Conservation (phyloP, 2,329 filamentous ascomycete genomes). For the Pezicula rhizophila region DNA sequence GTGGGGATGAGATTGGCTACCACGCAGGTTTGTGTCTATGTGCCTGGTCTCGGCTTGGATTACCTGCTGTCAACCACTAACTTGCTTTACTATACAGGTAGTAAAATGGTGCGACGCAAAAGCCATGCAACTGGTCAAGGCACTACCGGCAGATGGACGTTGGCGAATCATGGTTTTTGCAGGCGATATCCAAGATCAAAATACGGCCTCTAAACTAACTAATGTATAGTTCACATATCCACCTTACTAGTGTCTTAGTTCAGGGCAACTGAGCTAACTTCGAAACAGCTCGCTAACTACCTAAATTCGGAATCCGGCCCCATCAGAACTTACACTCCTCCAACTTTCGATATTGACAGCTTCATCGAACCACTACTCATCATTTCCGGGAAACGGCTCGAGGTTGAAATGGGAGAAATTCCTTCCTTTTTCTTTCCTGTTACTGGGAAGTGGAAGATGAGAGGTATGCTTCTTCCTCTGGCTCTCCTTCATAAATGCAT, state of each 20-base stretch:
- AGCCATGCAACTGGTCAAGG: slow-evolving; percentile 43
- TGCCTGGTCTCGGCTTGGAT: too few relatives aligned
- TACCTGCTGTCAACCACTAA: too few relatives aligned
- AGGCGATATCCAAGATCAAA: slow-evolving; percentile 33
- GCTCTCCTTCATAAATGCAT: not conserved
- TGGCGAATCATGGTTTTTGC: slow-evolving; percentile 46
- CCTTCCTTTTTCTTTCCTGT: slow-evolving; percentile 50
- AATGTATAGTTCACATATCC: slow-evolving; percentile 25
- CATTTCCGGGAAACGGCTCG: slow-evolving; percentile 39
- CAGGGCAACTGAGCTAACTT: not conserved
- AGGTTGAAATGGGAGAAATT: slow-evolving; percentile 46
- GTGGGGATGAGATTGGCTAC: slow-evolving; percentile 53
- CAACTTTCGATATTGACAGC: slow-evolving; percentile 39
- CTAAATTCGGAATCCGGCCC: slow-evolving; percentile 35
- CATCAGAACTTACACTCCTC: slow-evolving; percentile 36
- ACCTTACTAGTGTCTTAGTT: not conserved
- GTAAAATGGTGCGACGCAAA: slow-evolving; percentile 55
- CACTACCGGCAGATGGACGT: slow-evolving; percentile 44
- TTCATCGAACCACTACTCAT: slow-evolving; percentile 53
- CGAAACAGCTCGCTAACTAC: slow-evolving; percentile 32
- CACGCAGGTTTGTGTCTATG: slow-evolving; percentile 31
- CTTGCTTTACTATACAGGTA: slow-evolving; percentile 26
- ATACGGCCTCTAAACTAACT: slow-evolving; percentile 26
- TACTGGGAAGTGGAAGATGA: slow-evolving; percentile 48
- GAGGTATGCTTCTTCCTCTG: slow-evolving; percentile 33